These are phyloP conservation scores for Oryza australiensis DNA, from an alignment of 176 grass and related monocot species.

Conservation along the genomic window DNA sequence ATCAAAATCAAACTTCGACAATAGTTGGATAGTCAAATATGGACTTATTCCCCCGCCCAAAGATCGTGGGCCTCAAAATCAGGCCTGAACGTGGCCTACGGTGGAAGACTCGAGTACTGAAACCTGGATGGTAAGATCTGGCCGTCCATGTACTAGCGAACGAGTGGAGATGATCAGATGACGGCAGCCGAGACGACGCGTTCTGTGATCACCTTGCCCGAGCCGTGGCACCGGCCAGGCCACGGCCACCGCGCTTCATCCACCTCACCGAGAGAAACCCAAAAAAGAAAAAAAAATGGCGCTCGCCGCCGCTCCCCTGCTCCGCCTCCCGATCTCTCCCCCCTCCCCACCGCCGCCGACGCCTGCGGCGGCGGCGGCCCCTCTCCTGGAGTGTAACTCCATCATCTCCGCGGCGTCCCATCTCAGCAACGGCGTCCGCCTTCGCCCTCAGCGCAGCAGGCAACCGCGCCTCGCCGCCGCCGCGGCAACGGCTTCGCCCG, in stretches of 20 bases:
- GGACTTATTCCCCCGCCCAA: too few species aligned
- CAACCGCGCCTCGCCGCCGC: not conserved
- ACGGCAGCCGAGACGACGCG: not conserved
- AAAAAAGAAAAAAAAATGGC: too few species aligned
- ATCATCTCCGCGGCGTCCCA: not conserved
- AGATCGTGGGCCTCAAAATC: too few species aligned
- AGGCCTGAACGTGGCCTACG: too few species aligned
- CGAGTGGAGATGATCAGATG: not conserved
- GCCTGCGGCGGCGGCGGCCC: too few species aligned
- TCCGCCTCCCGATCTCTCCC: slow-evolving; percentile 12
- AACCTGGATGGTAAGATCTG: not conserved
- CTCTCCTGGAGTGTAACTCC: not conserved
- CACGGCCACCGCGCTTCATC: slow-evolving; percentile 1
- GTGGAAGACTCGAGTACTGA: too few species aligned
- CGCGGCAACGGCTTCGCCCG: slow-evolving; percentile 1
- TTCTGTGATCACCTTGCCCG: not conserved
- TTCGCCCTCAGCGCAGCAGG: not conserved
- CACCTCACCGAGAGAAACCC: not conserved
- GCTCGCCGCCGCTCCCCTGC: slow-evolving; percentile 37
- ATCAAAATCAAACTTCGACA: too few species aligned
- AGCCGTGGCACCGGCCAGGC: slow-evolving; percentile 8
- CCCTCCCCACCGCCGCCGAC: not conserved
- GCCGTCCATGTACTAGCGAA: not conserved
- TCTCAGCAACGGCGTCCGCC: not conserved
- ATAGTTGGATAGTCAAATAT: too few species aligned